Base-by-base conservation (phyloP, 306 rosid genomes). In the Malus sieversii region DNA sequence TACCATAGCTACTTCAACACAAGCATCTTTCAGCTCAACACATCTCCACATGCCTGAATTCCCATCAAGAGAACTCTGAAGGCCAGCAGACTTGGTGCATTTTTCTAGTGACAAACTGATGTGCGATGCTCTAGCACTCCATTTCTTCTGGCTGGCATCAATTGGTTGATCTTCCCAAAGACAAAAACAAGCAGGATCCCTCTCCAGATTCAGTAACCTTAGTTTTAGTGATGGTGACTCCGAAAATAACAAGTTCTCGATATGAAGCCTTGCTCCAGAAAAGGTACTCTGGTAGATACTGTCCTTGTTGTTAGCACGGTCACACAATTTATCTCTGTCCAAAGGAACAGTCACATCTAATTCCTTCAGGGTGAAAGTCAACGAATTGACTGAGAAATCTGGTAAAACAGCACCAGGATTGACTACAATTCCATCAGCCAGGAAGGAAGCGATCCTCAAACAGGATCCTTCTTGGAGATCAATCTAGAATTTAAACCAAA, bases 131-230 rank as follows among this genome's bases (percentile, higher is more conserved):
- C 88, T 78, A 45, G 82, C 72, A 78, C 91, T 82, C 97, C 97
- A 94, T 84, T 91, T 94, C 86, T 87, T 87, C 84, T 85, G 92
- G 84, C 97, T 90, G 71, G 98, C 90, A 90, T 94, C 98, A 71
- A 94, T 44, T 15, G 93, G 89, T 77, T 94, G 96, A 80, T 75
- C 96, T 84, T 88, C 88, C 98, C 98, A 94, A 66, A 94, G 89
- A 84, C 88, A 85, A 81, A 94, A 94, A 88, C 98, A 94, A 81
- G 96, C 92, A 84, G 98, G 97, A 86, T 94, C 98, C 82, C 88
- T 91, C 70, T 94, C 98, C 79, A 94, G 83, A 81, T 87, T 90
- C 77, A 94, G 76, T 79, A 90, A 78, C 85, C 69, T 81, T 68
- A 91, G 73, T 68, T 85, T 81, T 70, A 94, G 78, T 19, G 86